Percentiles rank a stretch among this genome's conserved stretches.
These are phyloP conservation scores for Monilinia fructicola DNA, from an alignment of 2,329 filamentous ascomycete genomes.

Conservation along the genomic window DNA sequence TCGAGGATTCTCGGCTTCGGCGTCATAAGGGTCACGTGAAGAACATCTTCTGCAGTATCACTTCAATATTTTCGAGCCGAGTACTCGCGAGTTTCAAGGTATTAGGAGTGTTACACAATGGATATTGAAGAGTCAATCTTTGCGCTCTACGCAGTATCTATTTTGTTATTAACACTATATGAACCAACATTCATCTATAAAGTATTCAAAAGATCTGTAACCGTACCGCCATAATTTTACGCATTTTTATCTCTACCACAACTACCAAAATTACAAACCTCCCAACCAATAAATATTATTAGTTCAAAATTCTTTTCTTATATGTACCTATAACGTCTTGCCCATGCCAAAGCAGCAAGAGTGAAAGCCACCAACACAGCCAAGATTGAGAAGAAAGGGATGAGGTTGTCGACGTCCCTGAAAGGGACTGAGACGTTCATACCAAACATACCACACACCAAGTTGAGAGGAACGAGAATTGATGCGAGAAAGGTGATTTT, in stretches of 20 bases:
- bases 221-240: neutral
- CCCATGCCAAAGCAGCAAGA: constrained; percentile 33
- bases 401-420: constrained; percentile 45
- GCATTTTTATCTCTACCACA: neutral
- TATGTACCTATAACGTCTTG: constrained; percentile 38
- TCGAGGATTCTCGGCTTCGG: constrained; percentile 8
- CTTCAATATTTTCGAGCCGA: neutral
- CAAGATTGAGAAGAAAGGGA: constrained; percentile 62
- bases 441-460: constrained; percentile 67
- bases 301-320: constrained; percentile 22
- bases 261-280: neutral
- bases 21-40: constrained; percentile 7
- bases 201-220: constrained; percentile 12
- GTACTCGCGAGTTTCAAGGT: neutral
- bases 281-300: neutral
- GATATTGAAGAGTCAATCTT: neutral
- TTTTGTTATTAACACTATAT: constrained; percentile 5
- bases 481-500: constrained; percentile 95
- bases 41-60: neutral
- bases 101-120: neutral
- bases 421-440: constrained; percentile 84
- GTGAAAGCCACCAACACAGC: constrained; percentile 55
- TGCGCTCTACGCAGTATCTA: neutral
- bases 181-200: constrained; percentile 14
- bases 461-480: constrained; percentile 91